These are phyloP conservation scores for Penicillium parvum DNA, from an alignment of 495 filamentous ascomycete genomes.

Conservation along the genomic window DNA sequence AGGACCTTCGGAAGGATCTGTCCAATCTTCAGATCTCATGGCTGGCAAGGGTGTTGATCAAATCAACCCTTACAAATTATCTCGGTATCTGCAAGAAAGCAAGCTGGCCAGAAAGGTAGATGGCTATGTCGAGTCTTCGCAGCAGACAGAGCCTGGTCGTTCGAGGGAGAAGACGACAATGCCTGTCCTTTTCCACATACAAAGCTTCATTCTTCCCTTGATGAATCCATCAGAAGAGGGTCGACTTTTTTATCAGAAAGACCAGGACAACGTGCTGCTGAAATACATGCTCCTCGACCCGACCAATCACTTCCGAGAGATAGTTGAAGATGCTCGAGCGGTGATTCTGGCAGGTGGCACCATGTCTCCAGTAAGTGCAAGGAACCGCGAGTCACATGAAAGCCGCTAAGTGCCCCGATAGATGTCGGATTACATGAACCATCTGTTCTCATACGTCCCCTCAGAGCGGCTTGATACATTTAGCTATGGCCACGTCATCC, in stretches of 20 bases:
- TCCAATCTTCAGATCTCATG: slow-evolving; percentile 65
- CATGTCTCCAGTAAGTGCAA: slow-evolving; percentile 72
- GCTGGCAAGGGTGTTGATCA: slow-evolving; percentile 87
- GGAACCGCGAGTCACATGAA: not conserved
- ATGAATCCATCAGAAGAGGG: slow-evolving; percentile 89
- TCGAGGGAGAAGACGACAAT: slow-evolving; percentile 40
- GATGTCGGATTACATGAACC: slow-evolving; percentile 81
- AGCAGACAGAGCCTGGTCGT: slow-evolving; percentile 37
- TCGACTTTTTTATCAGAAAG: slow-evolving; percentile 71
- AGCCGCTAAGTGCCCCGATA: slow-evolving; percentile 17
- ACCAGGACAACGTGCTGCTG: slow-evolving; percentile 53
- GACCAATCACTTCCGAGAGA: slow-evolving; percentile 81
- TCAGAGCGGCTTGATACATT: slow-evolving; percentile 65
- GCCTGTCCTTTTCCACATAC: slow-evolving; percentile 77
- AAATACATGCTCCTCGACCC: slow-evolving; percentile 94
- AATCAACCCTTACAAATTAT: slow-evolving; percentile 87
- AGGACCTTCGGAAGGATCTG: slow-evolving; percentile 55
- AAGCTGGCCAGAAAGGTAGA: slow-evolving; percentile 95
- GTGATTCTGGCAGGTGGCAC: slow-evolving; percentile 93
- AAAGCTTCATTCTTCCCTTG: slow-evolving; percentile 75
- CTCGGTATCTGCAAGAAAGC: slow-evolving; percentile 82
- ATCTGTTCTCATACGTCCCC: slow-evolving; percentile 76
- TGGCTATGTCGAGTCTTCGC: slow-evolving; percentile 64
- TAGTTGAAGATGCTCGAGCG: slow-evolving; percentile 80
- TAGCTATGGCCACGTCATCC: slow-evolving; percentile 94